Evolutionary conservation across 73 alveolate genomes (phyloP).

Genomic region (Breviolum minutum): DNA sequence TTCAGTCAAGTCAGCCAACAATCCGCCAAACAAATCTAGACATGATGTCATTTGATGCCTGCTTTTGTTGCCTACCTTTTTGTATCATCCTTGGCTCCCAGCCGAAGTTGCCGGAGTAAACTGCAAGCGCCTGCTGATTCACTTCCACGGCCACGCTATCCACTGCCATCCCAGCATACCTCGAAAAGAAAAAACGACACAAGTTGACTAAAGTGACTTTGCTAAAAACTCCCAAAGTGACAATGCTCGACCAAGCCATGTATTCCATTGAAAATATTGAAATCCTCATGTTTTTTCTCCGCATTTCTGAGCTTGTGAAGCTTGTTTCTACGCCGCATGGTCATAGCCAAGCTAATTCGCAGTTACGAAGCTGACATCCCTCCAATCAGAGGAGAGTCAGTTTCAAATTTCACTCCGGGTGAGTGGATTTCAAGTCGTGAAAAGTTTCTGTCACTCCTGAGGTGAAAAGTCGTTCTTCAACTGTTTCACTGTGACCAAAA

Average conservation of each 20-base stretch:
- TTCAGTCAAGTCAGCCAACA: background rate
- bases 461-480: conserved; percentile 33
- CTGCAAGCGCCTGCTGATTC: conserved; percentile 86
- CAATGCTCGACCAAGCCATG: background rate
- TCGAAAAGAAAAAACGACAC: background rate
- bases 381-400: background rate
- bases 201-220: background rate
- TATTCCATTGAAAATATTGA: background rate
- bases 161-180: conserved; percentile 72
- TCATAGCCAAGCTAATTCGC: background rate
- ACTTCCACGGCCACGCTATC: conserved; percentile 75
- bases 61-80: background rate
- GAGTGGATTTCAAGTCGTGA: conserved; percentile 7
- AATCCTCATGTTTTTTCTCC: background rate
- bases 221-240: background rate
- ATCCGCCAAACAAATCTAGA: background rate
- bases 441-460: background rate
- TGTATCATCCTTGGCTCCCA: background rate
- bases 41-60: background rate
- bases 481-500: conserved; percentile 9
- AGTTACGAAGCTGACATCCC: background rate
- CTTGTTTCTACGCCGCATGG: background rate
- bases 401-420: conserved; percentile 13
- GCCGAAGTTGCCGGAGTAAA: conserved; percentile 54
- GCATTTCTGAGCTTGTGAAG: background rate